These are phyloP conservation scores for Phanerochaete sordida DNA, from an alignment of 768 basidiomycete genomes.

Conservation along the genomic window DNA sequence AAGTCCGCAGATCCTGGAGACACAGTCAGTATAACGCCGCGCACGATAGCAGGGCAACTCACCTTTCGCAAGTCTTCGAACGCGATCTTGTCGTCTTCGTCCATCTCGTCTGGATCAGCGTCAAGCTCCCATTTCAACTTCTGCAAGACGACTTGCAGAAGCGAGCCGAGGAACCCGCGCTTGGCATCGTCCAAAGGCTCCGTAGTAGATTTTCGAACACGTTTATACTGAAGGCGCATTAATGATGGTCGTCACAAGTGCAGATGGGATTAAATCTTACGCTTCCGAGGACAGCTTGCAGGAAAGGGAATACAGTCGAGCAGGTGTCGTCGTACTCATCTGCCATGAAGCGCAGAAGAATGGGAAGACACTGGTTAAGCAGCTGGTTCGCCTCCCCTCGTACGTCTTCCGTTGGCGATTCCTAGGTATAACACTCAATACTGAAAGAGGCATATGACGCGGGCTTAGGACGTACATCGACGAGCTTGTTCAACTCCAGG, in stretches of 20 bases:
- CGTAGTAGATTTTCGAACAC: slow-evolving; percentile 55
- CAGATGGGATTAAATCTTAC: slow-evolving; percentile 47
- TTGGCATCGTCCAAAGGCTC: slow-evolving; percentile 62
- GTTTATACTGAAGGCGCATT: slow-evolving; percentile 70
- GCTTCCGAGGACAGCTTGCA: slow-evolving; percentile 67
- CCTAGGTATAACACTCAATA: slow-evolving; percentile 35
- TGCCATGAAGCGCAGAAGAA: slow-evolving; percentile 84
- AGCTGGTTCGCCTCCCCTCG: slow-evolving; percentile 61
- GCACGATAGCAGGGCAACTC: slow-evolving; percentile 12
- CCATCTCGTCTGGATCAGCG: slow-evolving; percentile 75
- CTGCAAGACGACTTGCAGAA: slow-evolving; percentile 73
- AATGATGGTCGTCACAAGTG: neutral
- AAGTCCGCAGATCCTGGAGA: slow-evolving; percentile 73
- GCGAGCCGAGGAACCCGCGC: slow-evolving; percentile 71
- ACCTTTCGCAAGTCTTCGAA: slow-evolving; percentile 89
- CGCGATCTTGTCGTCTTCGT: slow-evolving; percentile 81
- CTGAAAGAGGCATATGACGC: neutral
- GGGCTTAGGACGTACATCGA: slow-evolving; percentile 58
- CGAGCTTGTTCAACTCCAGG: slow-evolving; percentile 75
- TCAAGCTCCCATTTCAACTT: slow-evolving; percentile 92
- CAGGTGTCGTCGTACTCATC: slow-evolving; percentile 90
- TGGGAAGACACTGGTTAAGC: slow-evolving; percentile 67
- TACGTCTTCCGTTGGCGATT: slow-evolving; percentile 54
- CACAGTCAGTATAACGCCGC: neutral
- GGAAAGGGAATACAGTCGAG: slow-evolving; percentile 77